phyloP scores from a whole-genome alignment of 495 filamentous ascomycete species.

The Annulohypoxylon moriforme region DNA sequence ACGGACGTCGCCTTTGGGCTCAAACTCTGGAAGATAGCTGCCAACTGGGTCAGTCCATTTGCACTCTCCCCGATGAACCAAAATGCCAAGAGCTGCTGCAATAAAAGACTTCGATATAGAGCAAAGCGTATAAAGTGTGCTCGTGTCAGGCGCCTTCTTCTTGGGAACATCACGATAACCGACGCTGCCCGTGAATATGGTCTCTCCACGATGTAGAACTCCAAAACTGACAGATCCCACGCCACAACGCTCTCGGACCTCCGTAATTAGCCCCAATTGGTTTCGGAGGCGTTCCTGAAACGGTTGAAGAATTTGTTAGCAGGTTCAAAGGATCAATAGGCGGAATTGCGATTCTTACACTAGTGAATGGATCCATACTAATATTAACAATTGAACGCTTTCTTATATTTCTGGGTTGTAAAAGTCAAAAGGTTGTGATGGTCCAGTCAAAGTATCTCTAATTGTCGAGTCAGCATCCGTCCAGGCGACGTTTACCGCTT shows the following conservation, averaged over 20 bases:
- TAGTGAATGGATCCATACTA: background rate
- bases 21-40: background rate
- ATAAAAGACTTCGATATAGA: conserved; percentile 4
- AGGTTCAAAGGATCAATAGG: background rate
- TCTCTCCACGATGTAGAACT: background rate
- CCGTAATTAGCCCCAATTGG: background rate
- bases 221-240: background rate
- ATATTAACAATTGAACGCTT: background rate
- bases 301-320: background rate
- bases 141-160: background rate
- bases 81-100: background rate
- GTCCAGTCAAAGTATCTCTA: background rate
- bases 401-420: background rate
- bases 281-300: background rate
- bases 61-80: background rate
- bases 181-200: background rate
- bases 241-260: background rate
- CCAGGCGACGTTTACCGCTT: background rate
- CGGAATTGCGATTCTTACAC: background rate
- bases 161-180: background rate
- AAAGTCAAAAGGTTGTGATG: background rate
- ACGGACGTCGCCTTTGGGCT: background rate
- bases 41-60: background rate
- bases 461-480: background rate
- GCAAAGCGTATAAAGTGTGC: background rate